These are phyloP conservation scores for Aschersonia sp. DNA, from an alignment of 2,329 filamentous ascomycete species.

Conservation along the genomic window DNA sequence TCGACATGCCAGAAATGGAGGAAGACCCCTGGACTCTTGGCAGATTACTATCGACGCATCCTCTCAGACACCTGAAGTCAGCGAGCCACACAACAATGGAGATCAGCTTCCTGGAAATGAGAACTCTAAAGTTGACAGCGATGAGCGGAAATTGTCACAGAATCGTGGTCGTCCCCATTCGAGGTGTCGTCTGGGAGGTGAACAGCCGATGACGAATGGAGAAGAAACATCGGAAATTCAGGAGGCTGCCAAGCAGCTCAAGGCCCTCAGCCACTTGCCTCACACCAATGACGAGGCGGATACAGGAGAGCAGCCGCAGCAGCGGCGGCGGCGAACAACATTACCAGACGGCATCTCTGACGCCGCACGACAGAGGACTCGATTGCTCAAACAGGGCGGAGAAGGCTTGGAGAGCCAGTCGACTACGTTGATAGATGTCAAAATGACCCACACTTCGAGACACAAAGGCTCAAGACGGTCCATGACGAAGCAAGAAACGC, in stretches of 20 bases:
- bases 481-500: slow-evolving; percentile 44
- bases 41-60: no score
- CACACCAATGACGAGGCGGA: slow-evolving; percentile 33
- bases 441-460: slow-evolving; percentile 14
- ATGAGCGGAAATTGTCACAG: background rate
- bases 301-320: slow-evolving; percentile 6
- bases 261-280: slow-evolving; percentile 49
- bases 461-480: slow-evolving; percentile 30
- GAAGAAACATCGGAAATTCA: slow-evolving; percentile 58
- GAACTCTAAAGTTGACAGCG: slow-evolving; percentile 3
- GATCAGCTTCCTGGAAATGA: background rate
- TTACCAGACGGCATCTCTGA: slow-evolving; percentile 23
- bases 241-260: slow-evolving; percentile 52
- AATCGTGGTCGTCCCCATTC: slow-evolving; percentile 13
- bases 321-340: slow-evolving; percentile 18
- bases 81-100: no score
- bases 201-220: slow-evolving; percentile 18
- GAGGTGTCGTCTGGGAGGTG: slow-evolving; percentile 7
- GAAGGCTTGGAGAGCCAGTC: slow-evolving; percentile 4
- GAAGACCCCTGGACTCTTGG: slow-evolving; percentile 39
- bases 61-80: no score
- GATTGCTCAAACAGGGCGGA: slow-evolving; percentile 5
- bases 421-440: slow-evolving; percentile 9
- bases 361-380: slow-evolving; percentile 10
- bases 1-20: slow-evolving; percentile 42